These are phyloP conservation scores for Aureobasidium melanogenum DNA, from an alignment of 2,329 filamentous ascomycete species.

Conservation along the genomic window DNA sequence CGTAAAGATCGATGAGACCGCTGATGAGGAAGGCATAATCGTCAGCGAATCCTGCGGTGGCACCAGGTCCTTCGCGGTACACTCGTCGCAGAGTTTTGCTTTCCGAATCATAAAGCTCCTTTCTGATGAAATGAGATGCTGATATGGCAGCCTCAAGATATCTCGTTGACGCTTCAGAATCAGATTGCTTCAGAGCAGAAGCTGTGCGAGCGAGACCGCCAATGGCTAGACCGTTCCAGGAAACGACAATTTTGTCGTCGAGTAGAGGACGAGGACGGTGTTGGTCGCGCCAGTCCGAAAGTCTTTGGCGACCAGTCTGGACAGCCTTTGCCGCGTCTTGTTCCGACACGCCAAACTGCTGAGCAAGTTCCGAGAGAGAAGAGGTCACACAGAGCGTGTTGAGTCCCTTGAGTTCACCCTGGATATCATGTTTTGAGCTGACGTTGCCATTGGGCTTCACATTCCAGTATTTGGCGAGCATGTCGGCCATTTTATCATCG, in stretches of 20 bases:
- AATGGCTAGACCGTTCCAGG: constrained; percentile 85
- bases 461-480: constrained; percentile 78
- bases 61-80: constrained; percentile 58
- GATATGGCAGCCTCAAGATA: constrained; percentile 60
- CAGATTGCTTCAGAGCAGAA: constrained; percentile 55
- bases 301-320: constrained; percentile 54
- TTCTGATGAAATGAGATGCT: constrained; percentile 63
- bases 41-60: constrained; percentile 72
- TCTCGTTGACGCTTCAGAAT: constrained; percentile 32
- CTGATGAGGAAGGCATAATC: constrained; percentile 87
- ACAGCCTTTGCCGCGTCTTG: constrained; percentile 62
- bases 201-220: constrained; percentile 68
- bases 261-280: constrained; percentile 68
- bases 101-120: constrained; percentile 60
- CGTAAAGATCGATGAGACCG: constrained; percentile 75
- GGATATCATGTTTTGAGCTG: constrained; percentile 68
- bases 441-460: constrained; percentile 81
- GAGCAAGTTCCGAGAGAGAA: constrained; percentile 59
- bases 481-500: constrained; percentile 56
- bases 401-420: constrained; percentile 90
- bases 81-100: constrained; percentile 62
- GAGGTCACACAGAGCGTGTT: constrained; percentile 72
- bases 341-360: constrained; percentile 63
- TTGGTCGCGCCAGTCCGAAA: constrained; percentile 62
- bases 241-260: constrained; percentile 80